phyloP scores from a whole-genome alignment of 2,329 filamentous ascomycete species.

The Septoria petroselini region DNA sequence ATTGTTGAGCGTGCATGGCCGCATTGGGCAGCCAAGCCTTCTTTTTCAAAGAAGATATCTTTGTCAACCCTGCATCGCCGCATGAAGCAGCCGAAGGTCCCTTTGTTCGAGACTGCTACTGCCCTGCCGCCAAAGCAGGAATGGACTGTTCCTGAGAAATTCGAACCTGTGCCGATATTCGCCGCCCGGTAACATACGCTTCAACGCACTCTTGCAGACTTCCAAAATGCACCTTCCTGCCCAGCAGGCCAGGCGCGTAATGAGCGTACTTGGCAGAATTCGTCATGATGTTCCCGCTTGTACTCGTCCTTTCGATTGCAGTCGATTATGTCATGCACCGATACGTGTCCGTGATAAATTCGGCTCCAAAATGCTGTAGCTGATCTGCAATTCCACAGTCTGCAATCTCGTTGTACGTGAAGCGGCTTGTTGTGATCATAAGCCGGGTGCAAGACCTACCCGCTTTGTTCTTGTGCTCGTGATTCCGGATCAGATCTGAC shows the following conservation, averaged over 20 bases:
- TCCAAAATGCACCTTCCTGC: conserved; percentile 29
- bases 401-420: background rate
- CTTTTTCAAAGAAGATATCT: background rate
- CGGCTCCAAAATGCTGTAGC: conserved; percentile 41
- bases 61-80: no score
- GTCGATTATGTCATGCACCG: conserved; percentile 50
- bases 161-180: background rate
- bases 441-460: background rate
- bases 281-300: conserved; percentile 41
- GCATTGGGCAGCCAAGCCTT: background rate
- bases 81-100: no score
- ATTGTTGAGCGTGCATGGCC: no score
- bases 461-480: background rate
- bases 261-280: conserved; percentile 51
- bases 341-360: conserved; percentile 47
- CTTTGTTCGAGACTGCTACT: no score
- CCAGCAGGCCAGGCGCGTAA: conserved; percentile 38
- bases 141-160: no score
- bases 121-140: no score
- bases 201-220: conserved; percentile 29
- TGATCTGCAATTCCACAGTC: conserved; percentile 34
- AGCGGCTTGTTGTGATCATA: conserved; percentile 16
- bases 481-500: conserved; percentile 24
- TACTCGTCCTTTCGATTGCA: conserved; percentile 31
- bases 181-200: conserved; percentile 12